Conservation (phyloP, 2,329 filamentous ascomycete genomes). For the Penicillium paneum region DNA sequence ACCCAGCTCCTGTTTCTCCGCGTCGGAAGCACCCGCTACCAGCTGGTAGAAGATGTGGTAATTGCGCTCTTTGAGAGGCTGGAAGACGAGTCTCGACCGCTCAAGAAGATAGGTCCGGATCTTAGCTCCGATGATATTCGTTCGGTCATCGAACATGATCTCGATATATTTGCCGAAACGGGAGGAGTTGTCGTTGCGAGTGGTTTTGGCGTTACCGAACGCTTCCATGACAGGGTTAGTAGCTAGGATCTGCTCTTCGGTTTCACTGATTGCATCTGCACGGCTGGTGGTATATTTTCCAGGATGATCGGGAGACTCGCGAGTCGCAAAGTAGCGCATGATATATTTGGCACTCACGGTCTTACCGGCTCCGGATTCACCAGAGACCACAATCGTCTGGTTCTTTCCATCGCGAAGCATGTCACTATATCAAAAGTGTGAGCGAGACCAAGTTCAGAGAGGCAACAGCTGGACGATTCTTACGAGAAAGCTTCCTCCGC, state of each 20-base stretch:
- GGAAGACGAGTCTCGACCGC: constrained; percentile 92
- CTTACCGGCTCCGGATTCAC: constrained; percentile 97
- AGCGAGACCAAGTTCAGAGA: constrained; percentile 35
- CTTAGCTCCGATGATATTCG: constrained; percentile 95
- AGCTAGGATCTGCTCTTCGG: constrained; percentile 95
- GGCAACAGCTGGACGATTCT: constrained; percentile 30
- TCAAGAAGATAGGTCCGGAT: constrained; percentile 95
- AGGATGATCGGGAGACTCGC: constrained; percentile 87
- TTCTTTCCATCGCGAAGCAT: constrained; percentile 96
- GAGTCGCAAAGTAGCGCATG: constrained; percentile 98
- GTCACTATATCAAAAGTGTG: constrained; percentile 58
- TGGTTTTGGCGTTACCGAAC: constrained; percentile 99
- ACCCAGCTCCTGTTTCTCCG: constrained; percentile 74
- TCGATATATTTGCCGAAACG: constrained; percentile 99
- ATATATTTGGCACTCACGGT: constrained; percentile 99
- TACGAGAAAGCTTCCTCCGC: constrained; percentile 98
- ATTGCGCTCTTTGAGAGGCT: constrained; percentile 94
- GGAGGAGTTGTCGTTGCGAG: constrained; percentile 97
- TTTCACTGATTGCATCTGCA: constrained; percentile 85
- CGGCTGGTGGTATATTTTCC: constrained; percentile 72
- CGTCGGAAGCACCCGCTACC: constrained; percentile 83
- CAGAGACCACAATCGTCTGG: constrained; percentile 98
- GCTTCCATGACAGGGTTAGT: constrained; percentile 99
- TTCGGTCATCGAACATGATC: constrained; percentile 96
- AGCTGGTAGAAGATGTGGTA: constrained; percentile 99